phyloP scores from a whole-genome alignment of 1,284 basidiomycete genomes.

The Pterulicium gracile region DNA sequence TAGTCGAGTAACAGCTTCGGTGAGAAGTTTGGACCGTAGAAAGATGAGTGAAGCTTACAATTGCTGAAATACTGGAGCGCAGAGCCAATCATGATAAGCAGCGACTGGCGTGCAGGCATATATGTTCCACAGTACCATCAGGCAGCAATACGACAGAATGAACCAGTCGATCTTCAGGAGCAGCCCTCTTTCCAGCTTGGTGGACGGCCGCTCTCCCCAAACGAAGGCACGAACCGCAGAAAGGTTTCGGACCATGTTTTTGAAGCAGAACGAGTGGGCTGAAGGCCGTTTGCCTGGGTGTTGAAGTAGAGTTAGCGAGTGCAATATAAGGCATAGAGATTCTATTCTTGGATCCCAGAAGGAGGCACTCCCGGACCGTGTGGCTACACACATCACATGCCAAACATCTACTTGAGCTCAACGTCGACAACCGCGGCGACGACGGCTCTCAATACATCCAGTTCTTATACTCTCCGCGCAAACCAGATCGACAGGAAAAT shows the following conservation, averaged over 20 bases:
- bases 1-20: conserved; percentile 14
- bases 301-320: too few species aligned
- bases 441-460: too few species aligned
- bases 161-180: conserved; percentile 55
- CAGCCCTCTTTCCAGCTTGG: conserved; percentile 33
- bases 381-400: too few species aligned
- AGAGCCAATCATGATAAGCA: conserved; percentile 6
- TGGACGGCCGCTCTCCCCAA: conserved; percentile 20
- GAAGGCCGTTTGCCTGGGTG: too few species aligned
- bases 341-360: too few species aligned
- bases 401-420: too few species aligned
- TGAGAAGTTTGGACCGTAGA: not conserved
- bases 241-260: not conserved
- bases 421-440: too few species aligned
- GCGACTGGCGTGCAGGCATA: conserved; percentile 10
- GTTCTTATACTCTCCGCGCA: too few species aligned
- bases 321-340: too few species aligned
- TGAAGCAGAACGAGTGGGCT: too few species aligned
- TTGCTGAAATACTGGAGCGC: conserved; percentile 51
- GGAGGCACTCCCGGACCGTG: too few species aligned
- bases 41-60: conserved; percentile 26
- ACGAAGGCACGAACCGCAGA: conserved; percentile 11
- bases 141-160: conserved; percentile 57
- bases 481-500: too few species aligned
- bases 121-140: conserved; percentile 38